Base-by-base conservation (phyloP, 345 rosid species). In the Ceriops zippeliana region DNA sequence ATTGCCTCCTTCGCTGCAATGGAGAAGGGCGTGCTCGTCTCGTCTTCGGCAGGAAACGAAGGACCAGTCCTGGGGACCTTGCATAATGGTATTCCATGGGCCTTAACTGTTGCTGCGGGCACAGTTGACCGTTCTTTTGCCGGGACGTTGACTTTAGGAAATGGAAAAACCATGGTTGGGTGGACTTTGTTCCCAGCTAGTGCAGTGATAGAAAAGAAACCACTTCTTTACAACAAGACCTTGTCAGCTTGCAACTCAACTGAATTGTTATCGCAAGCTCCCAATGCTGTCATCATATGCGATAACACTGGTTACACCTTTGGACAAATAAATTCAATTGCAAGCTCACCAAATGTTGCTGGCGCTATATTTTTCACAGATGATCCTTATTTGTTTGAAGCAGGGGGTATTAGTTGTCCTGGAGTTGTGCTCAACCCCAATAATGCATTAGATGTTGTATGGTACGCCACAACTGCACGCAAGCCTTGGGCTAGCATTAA, bases 101-200 rank as follows among this genome's bases (percentile, higher is more conserved):
- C 30, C 16, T 52, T 70, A 35, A 70, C 73, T 9, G 73, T 70
- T 51, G 61, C 67, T 62, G 73, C 64, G 0, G 64, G 64, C 9
- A 58, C 57, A 42, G 47, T 58, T 27, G 71, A 58, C 11, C 71
- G 64, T 20, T 68, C 28, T 26, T 68, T 68, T 47, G 42, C 64
- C 19, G 71, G 71, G 9, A 59, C 38, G 0, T 58, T 68, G 27
- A 68, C 56, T 17, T 19, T 68, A 20, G 71, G 64, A n/a, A 58
- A 58, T n/a, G 57, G 71, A 21, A 66, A 73, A 61, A 74, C 72
- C 53, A 20, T 52, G 31, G 64, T 63, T 27, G 79, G 77, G 13
- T 72, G 78, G 78, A 70, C 84, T 58, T 21, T 77, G 69, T 86
- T 74, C 78, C 85, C 86, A 26, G 80, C 76, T 20, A 74, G 64